Evolutionary conservation across 371 early-diverging fungal species (phyloP).

Genomic region (Syncephalis plumigaleata): DNA sequence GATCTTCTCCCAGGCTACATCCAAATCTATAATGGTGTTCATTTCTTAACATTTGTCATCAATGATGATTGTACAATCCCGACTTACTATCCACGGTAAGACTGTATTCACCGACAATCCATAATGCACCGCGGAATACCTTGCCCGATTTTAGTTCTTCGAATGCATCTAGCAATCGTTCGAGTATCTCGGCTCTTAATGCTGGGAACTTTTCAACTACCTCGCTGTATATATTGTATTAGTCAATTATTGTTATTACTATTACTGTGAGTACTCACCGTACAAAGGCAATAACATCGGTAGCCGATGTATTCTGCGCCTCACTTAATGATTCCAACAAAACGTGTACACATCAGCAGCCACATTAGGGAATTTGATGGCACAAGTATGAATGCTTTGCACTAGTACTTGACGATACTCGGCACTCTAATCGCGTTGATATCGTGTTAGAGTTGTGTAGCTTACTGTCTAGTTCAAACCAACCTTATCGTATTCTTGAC

Average conservation of each 20-base stretch:
- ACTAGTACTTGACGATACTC: conserved; percentile 90
- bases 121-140: conserved; percentile 91
- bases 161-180: conserved; percentile 64
- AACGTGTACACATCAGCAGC: conserved; percentile 88
- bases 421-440: conserved; percentile 28
- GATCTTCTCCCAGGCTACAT: conserved; percentile 66
- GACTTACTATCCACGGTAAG: conserved; percentile 20
- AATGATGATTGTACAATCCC: background rate
- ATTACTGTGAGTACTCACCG: conserved; percentile 21
- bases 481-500: conserved; percentile 78
- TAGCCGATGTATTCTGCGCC: conserved; percentile 74
- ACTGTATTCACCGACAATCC: conserved; percentile 93
- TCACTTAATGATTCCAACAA: conserved; percentile 89
- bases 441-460: background rate
- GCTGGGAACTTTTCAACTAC: conserved; percentile 89
- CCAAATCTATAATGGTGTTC: conserved; percentile 39
- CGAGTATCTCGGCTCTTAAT: conserved; percentile 60
- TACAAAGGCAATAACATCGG: conserved; percentile 90
- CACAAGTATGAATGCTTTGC: conserved; percentile 90
- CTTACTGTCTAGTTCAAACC: background rate
- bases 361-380: conserved; percentile 87
- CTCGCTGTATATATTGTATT: conserved; percentile 32
- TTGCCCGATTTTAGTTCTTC: conserved; percentile 83
- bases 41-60: background rate
- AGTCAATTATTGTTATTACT: background rate